phyloP scores from a whole-genome alignment of 441 rosid genomes.

The Codiaeum variegatum region DNA sequence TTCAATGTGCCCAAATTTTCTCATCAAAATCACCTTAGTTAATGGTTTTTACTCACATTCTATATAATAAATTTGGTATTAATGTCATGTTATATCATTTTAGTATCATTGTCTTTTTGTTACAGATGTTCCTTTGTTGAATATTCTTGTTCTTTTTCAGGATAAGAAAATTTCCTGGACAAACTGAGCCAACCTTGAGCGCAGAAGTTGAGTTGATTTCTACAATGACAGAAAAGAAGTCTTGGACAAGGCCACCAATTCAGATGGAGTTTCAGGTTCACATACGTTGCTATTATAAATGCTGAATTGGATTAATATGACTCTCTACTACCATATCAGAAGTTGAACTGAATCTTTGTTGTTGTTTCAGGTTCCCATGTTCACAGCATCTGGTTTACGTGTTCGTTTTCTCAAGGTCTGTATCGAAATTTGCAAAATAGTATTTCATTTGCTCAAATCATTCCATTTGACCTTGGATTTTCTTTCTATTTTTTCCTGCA shows the following conservation, averaged over 20 bases:
- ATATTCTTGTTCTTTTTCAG: slow-evolving; percentile 32
- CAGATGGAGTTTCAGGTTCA: slow-evolving; percentile 98
- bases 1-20: neutral
- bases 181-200: slow-evolving; percentile 95
- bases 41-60: neutral
- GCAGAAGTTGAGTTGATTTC: slow-evolving; percentile 97
- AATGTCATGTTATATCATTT: neutral
- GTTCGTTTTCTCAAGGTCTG: slow-evolving; percentile 94
- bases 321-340: too few species aligned
- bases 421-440: neutral
- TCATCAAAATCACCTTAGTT: neutral
- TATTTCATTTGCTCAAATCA: neutral
- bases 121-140: slow-evolving; percentile 1
- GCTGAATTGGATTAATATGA: neutral
- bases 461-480: neutral
- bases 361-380: slow-evolving; percentile 94
- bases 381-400: slow-evolving; percentile 95
- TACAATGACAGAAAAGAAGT: slow-evolving; percentile 88
- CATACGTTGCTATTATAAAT: neutral
- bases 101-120: neutral
- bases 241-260: slow-evolving; percentile 96
- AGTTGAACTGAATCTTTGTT: neutral
- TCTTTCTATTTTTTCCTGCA: slow-evolving; percentile 28
- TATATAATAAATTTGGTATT: neutral
- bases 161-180: slow-evolving; percentile 98